Evolutionary conservation across 192 early-diverging fungal species (phyloP).

Genomic region (Diversispora epigaea): DNA sequence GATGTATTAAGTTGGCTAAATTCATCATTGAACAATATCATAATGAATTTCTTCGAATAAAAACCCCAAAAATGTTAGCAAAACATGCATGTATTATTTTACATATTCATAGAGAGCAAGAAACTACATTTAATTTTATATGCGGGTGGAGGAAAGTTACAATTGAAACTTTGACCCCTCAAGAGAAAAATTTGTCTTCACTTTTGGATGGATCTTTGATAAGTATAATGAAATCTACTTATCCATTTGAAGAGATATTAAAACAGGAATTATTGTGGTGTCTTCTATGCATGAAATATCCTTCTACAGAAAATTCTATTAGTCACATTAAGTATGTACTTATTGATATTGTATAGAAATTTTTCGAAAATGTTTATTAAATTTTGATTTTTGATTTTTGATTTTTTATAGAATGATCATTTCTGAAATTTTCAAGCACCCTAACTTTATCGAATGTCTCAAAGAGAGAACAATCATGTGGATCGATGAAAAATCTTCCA

Average conservation of each 20-base stretch:
- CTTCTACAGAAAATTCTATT: neutral
- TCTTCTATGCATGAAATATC: slow-evolving; percentile 29
- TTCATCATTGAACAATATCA: slow-evolving; percentile 26
- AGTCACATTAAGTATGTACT: slow-evolving; percentile 8
- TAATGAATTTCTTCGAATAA: neutral
- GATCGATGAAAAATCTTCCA: slow-evolving; percentile 3
- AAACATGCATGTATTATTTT: slow-evolving; percentile 31
- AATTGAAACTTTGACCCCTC: slow-evolving; percentile 19
- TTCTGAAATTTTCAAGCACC: slow-evolving; percentile 3
- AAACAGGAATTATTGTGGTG: slow-evolving; percentile 27
- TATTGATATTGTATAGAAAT: neutral
- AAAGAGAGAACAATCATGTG: slow-evolving; percentile 6
- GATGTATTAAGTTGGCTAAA: slow-evolving; percentile 28
- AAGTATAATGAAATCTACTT: neutral
- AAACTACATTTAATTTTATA: slow-evolving; percentile 14
- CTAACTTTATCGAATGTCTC: neutral
- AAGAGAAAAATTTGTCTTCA: neutral
- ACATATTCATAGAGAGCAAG: slow-evolving; percentile 17
- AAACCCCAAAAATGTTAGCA: neutral
- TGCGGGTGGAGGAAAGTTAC: slow-evolving; percentile 25
- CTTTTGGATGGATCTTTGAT: slow-evolving; percentile 5
- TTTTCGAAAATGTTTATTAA: neutral
- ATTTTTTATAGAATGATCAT: neutral
- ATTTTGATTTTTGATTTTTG: neutral
- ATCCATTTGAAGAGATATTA: slow-evolving; percentile 24